These are phyloP conservation scores for Carpinus fangiana DNA, from an alignment of 306 rosid species.

Conservation along the genomic window DNA sequence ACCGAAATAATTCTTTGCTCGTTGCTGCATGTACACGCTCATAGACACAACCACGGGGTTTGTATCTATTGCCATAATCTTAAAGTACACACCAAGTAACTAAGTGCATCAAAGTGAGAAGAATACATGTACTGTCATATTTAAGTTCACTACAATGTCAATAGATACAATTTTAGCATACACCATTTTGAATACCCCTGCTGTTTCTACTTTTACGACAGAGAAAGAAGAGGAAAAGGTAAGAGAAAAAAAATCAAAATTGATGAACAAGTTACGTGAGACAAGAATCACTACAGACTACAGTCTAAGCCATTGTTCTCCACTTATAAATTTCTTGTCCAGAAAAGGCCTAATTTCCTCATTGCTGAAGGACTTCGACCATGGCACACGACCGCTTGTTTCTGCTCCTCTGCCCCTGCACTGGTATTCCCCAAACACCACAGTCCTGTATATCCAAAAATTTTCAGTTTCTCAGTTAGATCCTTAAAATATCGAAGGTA, in stretches of 20 bases:
- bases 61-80: background rate
- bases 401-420: conserved; percentile 75
- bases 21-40: background rate
- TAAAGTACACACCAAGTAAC: background rate
- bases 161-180: background rate
- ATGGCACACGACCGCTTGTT: conserved; percentile 52
- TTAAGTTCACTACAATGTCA: background rate
- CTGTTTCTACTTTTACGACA: background rate
- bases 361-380: conserved; percentile 64
- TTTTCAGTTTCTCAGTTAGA: background rate
- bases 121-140: background rate
- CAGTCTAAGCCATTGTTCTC: conserved; percentile 77
- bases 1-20: background rate
- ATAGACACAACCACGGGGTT: background rate
- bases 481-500: background rate
- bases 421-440: conserved; percentile 64
- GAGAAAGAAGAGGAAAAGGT: too few relatives aligned
- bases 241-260: background rate
- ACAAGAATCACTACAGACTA: conserved; percentile 38
- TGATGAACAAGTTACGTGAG: background rate
- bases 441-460: conserved; percentile 58
- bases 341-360: conserved; percentile 61
- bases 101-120: background rate
- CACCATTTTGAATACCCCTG: background rate
- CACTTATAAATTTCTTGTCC: conserved; percentile 56